Evolutionary conservation across 2,329 filamentous ascomycete genomes (phyloP), one percentile per base, ranked within the genome.

Genomic region (Dactylellina haptotyla): DNA sequence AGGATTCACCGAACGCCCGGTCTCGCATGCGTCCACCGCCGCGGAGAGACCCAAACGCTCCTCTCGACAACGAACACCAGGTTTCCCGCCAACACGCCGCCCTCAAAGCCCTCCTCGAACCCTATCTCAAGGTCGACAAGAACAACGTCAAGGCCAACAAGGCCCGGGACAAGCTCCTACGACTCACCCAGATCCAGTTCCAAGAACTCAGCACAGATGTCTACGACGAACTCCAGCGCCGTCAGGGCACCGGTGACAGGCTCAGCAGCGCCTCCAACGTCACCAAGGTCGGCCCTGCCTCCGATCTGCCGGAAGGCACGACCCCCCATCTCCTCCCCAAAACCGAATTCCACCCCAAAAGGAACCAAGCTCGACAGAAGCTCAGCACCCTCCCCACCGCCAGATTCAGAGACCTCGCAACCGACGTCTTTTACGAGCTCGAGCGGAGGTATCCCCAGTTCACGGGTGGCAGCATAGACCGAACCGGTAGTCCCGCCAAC

Each of bases 131-230:
- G 4, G 72, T 74, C 23, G 74, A 75, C 16, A 76, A 75, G 43
- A 75, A 72, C 45, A 70, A 59, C 25, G 75, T 75, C 37, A 82
- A 78, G 57, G 89, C 92, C 26, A 97, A 96, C 82, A 90, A 93
- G 82, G 95, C 95, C 64, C 89, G 93, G 79, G 95, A 98, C 82
- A 99, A 99, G 84, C 85, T 98, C 66, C 85, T 97, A 72, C 88
- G 94, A 70, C 86, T 99, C 57, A 97, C 93, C 0, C 85, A 90
- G 0, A 92, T 96, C 26, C 95, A 99, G 81, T 98, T 99, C 81
- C 92, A 96, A 81, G 95, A 99, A 83, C 86, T 99, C 75, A 97
- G 93, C 82, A 98, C 94, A 67, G 95, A 99, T 82, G 94, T 99
- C 41, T 98, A 91, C 82, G 95, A 99, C 81, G 95, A 99, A 82